These are phyloP conservation scores for Magnolia kwangsiensis DNA, from an alignment of 164 flowering plant genomes.

Conservation along the genomic window DNA sequence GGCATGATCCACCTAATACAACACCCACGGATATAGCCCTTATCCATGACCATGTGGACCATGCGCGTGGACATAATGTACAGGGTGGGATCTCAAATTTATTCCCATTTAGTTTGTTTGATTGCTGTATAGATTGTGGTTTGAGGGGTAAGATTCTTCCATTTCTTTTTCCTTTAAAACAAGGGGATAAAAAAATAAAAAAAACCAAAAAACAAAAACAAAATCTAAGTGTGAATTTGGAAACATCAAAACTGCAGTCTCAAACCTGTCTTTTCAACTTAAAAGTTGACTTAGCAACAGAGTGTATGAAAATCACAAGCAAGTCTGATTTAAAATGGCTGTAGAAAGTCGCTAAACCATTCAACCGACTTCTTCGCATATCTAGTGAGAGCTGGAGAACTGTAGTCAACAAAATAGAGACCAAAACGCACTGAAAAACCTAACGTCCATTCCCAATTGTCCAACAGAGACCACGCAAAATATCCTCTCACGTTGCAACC, in stretches of 20 bases:
- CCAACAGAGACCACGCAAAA: conserved; percentile 84
- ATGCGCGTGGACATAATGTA: no score
- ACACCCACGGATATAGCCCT: no score
- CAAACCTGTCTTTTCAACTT: neutral
- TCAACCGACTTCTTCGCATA: conserved; percentile 65
- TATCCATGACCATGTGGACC: no score
- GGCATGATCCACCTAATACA: no score
- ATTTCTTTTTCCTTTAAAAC: no score
- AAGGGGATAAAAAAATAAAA: no score
- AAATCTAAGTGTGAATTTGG: no score
- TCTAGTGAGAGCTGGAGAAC: conserved; percentile 61
- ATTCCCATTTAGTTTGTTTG: no score
- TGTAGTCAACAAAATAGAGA: conserved; percentile 74
- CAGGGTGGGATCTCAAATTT: no score
- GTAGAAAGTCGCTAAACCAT: conserved; percentile 58
- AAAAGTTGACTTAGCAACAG: neutral
- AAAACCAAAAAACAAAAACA: no score
- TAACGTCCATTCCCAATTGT: conserved; percentile 83
- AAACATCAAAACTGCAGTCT: neutral
- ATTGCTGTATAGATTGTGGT: no score
- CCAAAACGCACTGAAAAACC: conserved; percentile 76
- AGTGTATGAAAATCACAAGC: neutral
- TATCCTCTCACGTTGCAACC: conserved; percentile 68
- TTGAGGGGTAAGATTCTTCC: no score
- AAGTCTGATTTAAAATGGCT: neutral